Evolutionary conservation across 768 basidiomycete species (phyloP).

Genomic region (Suillus subaureus): DNA sequence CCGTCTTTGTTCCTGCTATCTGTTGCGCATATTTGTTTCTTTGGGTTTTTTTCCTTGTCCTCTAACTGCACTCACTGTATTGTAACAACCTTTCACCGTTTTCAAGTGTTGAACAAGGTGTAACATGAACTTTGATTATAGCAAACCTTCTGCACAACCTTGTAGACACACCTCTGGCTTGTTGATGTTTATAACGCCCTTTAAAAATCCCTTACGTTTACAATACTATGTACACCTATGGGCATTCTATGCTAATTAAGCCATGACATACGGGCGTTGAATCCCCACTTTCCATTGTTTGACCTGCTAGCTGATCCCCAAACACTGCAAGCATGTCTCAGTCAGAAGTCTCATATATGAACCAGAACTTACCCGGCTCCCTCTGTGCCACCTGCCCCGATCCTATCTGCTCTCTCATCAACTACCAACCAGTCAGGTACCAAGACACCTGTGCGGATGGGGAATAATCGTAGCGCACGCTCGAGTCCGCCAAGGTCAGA

Average conservation of each 20-base stretch:
- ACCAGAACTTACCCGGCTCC: slow-evolving; percentile 68
- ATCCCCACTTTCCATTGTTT: slow-evolving; percentile 40
- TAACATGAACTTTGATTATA: slow-evolving; percentile 50
- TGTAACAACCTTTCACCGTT: slow-evolving; percentile 64
- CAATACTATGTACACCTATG: slow-evolving; percentile 35
- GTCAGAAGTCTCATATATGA: neutral
- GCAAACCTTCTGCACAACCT: slow-evolving; percentile 11
- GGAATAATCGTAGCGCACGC: slow-evolving; percentile 71
- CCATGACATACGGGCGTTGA: slow-evolving; percentile 54
- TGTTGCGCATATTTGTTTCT: slow-evolving; percentile 75
- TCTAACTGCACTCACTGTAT: slow-evolving; percentile 72
- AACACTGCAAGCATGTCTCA: slow-evolving; percentile 28
- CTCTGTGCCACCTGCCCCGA: slow-evolving; percentile 72
- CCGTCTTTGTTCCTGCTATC: slow-evolving; percentile 73
- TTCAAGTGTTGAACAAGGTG: slow-evolving; percentile 63
- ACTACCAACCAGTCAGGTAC: slow-evolving; percentile 80
- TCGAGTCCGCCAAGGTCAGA: slow-evolving; percentile 64
- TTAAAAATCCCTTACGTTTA: slow-evolving; percentile 28
- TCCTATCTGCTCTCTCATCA: slow-evolving; percentile 49
- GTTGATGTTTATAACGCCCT: slow-evolving; percentile 12
- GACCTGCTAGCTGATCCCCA: slow-evolving; percentile 25
- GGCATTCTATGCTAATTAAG: slow-evolving; percentile 40
- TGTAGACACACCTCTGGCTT: slow-evolving; percentile 3
- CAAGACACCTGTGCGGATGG: slow-evolving; percentile 78
- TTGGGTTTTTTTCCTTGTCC: slow-evolving; percentile 50